Base-by-base conservation (phyloP, 495 filamentous ascomycete species). In the Baudoinia panamericana region DNA sequence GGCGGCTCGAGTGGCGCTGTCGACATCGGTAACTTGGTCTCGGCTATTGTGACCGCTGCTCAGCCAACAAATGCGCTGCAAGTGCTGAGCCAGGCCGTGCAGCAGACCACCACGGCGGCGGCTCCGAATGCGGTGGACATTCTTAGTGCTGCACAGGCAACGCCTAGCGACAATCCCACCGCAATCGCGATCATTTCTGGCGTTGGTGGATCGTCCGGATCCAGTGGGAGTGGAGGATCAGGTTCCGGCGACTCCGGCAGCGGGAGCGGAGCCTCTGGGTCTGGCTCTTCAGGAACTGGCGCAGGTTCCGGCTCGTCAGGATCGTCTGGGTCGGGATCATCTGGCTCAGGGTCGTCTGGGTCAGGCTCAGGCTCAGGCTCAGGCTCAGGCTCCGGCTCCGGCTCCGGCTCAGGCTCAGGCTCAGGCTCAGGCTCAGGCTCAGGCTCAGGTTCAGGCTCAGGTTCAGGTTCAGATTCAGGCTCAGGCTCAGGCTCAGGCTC, bases 51-150 rank as follows among this genome's bases (percentile, higher is more conserved):
- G 6, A 45, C 24, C 20, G 42, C 42, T 16, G 35, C 32, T 12
- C 33, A 45, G 19, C 42, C 42, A 4, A 45, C 34, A n/a, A 45
- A 45, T 19, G 42, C 42, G 8, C 19, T 45, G 11, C 34, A 45
- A 18, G 42, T 45, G 13, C 16, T 45, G 5, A 40, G 18, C 20
- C 9, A 45, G 17, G 42, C 33, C 3, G 6, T 6, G 16, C 5
- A 3, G 3, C 11, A 17, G 31, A 32, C 41, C n/a, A 12, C 31
- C 8, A 34, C 24, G n/a, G 10, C 11, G 4, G 16, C 5, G 37
- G 23, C n/a, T 11, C 24, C 11, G 16, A 22, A 12, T 15, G n/a
- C 23, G 37, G 37, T 6, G 9, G 22, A 25, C 20, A 25, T 5
- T 17, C 24, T 9, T 24, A n/a, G n/a, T n/a, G n/a, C n/a, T n/a